Conservation (phyloP, 345 rosid genomes). For the Gossypium anomalum region DNA sequence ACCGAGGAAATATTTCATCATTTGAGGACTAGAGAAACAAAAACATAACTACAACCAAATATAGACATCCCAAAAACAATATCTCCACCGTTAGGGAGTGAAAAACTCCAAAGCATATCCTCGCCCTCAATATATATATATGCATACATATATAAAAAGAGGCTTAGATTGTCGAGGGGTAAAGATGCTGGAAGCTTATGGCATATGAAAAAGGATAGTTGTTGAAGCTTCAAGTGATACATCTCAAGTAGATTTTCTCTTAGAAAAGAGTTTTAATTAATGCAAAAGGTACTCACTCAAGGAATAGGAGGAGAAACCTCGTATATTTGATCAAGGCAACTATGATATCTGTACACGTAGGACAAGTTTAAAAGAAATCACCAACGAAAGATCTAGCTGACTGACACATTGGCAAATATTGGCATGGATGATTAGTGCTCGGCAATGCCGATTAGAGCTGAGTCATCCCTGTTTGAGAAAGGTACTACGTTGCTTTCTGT, state of each 20-base stretch:
- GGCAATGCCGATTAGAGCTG: conserved; percentile 28
- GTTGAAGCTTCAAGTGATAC: conserved; percentile 24
- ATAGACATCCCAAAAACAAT: too few species aligned
- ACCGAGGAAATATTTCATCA: too few species aligned
- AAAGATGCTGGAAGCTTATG: background rate
- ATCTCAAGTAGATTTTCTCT: background rate
- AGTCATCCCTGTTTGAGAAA: conserved; percentile 41
- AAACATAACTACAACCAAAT: too few species aligned
- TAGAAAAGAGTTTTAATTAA: background rate
- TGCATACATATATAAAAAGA: background rate
- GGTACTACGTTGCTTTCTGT: conserved; percentile 33
- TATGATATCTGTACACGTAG: conserved; percentile 47
- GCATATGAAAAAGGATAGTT: conserved; percentile 7
- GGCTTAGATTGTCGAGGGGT: background rate
- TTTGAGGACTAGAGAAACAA: too few species aligned
- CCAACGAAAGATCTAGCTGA: conserved; percentile 24
- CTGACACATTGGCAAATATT: conserved; percentile 16
- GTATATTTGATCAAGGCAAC: conserved; percentile 30
- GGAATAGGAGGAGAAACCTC: conserved; percentile 15
- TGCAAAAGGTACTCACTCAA: conserved; percentile 6
- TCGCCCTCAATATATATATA: too few species aligned
- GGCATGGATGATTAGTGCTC: conserved; percentile 20
- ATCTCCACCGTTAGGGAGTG: too few species aligned
- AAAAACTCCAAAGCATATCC: too few species aligned
- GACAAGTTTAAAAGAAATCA: conserved; percentile 19